These are phyloP conservation scores for Syzygium aromaticum DNA, from an alignment of 345 rosid genomes.

Conservation along the genomic window DNA sequence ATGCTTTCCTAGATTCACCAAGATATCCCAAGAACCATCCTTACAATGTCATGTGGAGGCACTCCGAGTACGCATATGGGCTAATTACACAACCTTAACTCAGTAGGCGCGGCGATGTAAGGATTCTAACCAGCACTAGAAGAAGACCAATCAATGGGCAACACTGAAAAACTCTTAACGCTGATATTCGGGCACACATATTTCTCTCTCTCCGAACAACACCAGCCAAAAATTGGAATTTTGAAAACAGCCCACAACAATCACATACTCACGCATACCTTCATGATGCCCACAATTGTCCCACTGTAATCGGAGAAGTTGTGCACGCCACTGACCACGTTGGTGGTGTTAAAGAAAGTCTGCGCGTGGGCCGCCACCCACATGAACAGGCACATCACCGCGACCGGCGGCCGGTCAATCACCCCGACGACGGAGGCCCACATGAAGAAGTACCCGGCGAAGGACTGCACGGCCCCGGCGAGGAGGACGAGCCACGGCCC, in stretches of 20 bases:
- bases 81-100: background rate
- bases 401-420: constrained; percentile 51
- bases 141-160: background rate
- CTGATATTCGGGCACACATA: background rate
- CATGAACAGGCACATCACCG: constrained; percentile 68
- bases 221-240: background rate
- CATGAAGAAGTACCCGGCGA: constrained; percentile 66
- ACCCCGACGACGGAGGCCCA: constrained; percentile 81
- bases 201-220: background rate
- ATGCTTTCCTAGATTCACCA: background rate
- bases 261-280: constrained; percentile 24
- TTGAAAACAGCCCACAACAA: background rate
- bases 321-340: constrained; percentile 67
- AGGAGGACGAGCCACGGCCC: constrained; percentile 76
- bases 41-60: background rate
- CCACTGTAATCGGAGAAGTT: constrained; percentile 70
- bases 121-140: background rate
- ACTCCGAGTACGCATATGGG: background rate
- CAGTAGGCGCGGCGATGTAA: background rate
- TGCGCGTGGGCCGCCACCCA: constrained; percentile 63
- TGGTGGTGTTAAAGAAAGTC: constrained; percentile 64
- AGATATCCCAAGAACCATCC: background rate
- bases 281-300: constrained; percentile 82
- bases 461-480: constrained; percentile 60
- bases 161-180: background rate